Base-by-base conservation (phyloP, 2,329 filamentous ascomycete species). In the Xylaria sp. region DNA sequence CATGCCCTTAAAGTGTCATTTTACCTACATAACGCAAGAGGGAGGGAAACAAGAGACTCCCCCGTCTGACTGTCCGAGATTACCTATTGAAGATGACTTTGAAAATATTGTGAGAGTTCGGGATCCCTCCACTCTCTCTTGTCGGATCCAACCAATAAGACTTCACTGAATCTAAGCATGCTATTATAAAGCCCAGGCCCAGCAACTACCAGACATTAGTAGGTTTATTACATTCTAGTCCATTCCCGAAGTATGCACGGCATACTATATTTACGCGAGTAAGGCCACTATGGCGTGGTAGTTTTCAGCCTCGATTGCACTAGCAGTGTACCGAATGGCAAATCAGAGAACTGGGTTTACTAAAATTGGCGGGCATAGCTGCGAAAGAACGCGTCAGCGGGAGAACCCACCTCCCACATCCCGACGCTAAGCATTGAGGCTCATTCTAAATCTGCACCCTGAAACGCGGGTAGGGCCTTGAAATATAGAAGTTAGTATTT, bases 391-490 rank as follows among this genome's bases (percentile, higher is more conserved):
- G 59, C 59, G 48, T 62, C 54, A 58, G 48, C 54, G 35, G 21
- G 35, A 51, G 44, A 48, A 48, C 35, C 54, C 54, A 41, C 51
- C 54, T 54, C 60, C 46, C 54, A 62, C 53, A 62, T 62, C 54
- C 54, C 60, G 60, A 51, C 37, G 10, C 41, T 41, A n/a, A 44
- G 43, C 54, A 23, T 46, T 58, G 49, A 48, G 49, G 41, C 49
- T 58, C 60, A 46, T 46, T 37, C 41, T 19, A 11, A 23, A 17
- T 33, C 29, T 19, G 13, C 25, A 17, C 47, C 10, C 49, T 51
- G 43, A 10, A 49, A 43, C 25, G 13, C 27, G n/a, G 21, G 25
- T 25, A 35, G 8, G 17, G n/a, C 27, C 19, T 49, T 41, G n/a
- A 49, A 44, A 49, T 31, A 4, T 51, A 21, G 29, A 37, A 23